phyloP scores from a whole-genome alignment of 352 stramenopile species.

The Pythium dissimile region DNA sequence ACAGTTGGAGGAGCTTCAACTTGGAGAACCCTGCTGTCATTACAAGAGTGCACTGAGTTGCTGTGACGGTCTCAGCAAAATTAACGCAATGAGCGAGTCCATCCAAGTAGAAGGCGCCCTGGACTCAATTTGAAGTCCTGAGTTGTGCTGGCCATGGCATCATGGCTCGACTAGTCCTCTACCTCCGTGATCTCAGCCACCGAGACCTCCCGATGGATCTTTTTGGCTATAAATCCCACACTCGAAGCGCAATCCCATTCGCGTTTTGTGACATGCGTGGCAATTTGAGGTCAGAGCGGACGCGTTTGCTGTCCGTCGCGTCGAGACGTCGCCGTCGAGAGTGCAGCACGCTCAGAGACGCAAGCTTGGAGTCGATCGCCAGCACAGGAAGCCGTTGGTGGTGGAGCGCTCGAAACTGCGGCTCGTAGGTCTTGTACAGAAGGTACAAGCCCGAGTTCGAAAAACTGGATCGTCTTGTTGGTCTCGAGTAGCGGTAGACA shows the following conservation, averaged over 20 bases:
- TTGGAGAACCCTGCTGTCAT: no score
- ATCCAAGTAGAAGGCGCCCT: neutral
- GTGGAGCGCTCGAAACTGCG: neutral
- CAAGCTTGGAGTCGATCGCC: neutral
- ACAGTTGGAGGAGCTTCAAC: neutral
- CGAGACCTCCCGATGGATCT: slow-evolving; percentile 1
- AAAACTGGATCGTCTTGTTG: slow-evolving; percentile 5
- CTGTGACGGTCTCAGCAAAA: no score
- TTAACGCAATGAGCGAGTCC: neutral
- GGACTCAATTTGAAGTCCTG: no score
- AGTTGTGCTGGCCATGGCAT: no score
- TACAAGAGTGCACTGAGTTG: no score
- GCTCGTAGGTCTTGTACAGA: neutral
- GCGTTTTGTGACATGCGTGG: no score
- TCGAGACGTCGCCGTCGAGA: no score
- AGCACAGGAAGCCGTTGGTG: neutral
- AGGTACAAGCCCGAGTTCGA: slow-evolving; percentile 2
- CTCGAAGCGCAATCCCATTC: neutral
- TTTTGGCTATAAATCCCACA: neutral
- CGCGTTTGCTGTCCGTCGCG: no score
- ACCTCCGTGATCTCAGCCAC: slow-evolving; percentile 3
- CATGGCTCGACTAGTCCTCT: neutral
- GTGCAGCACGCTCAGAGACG: neutral
- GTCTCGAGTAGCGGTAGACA: neutral
- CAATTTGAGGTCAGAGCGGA: no score